These are phyloP conservation scores for Fusarium dlaminii DNA, from an alignment of 2,329 filamentous ascomycete genomes.

Conservation along the genomic window DNA sequence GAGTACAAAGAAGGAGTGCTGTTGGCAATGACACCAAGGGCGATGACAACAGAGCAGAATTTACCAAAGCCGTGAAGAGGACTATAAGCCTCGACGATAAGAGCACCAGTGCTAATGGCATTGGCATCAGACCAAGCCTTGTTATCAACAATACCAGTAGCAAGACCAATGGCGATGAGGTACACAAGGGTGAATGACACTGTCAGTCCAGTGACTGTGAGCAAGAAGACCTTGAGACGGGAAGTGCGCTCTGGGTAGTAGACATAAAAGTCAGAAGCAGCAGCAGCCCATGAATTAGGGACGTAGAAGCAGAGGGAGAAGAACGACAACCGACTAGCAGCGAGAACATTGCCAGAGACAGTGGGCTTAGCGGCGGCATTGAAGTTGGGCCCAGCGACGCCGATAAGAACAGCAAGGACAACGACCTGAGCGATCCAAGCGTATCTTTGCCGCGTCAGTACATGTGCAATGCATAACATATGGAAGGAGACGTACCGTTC, in stretches of 20 bases:
- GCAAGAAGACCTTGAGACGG: conserved; percentile 71
- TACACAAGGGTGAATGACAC: conserved; percentile 72
- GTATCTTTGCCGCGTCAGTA: conserved; percentile 37
- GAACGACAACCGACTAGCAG: conserved; percentile 68
- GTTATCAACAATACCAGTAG: conserved; percentile 59
- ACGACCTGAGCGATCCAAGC: conserved; percentile 73
- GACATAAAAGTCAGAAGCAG: conserved; percentile 82
- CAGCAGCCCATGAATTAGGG: conserved; percentile 69
- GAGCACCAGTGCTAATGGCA: conserved; percentile 61
- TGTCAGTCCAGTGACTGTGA: conserved; percentile 75
- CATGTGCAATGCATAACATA: background rate
- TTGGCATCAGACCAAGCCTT: conserved; percentile 63
- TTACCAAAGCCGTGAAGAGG: conserved; percentile 65
- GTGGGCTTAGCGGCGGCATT: conserved; percentile 71
- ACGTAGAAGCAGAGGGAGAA: conserved; percentile 73
- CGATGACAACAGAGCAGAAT: conserved; percentile 65
- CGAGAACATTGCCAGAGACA: conserved; percentile 70
- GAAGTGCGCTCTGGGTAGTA: conserved; percentile 74
- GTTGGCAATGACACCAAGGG: conserved; percentile 65
- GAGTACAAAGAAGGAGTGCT: conserved; percentile 66
- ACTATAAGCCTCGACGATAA: conserved; percentile 64
- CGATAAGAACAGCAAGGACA: conserved; percentile 77
- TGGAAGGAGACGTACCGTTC: conserved; percentile 57
- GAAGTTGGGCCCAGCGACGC: conserved; percentile 69
- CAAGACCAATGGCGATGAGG: conserved; percentile 65